Conservation (phyloP, 331 rosid species). For the Arachis monticola region DNA sequence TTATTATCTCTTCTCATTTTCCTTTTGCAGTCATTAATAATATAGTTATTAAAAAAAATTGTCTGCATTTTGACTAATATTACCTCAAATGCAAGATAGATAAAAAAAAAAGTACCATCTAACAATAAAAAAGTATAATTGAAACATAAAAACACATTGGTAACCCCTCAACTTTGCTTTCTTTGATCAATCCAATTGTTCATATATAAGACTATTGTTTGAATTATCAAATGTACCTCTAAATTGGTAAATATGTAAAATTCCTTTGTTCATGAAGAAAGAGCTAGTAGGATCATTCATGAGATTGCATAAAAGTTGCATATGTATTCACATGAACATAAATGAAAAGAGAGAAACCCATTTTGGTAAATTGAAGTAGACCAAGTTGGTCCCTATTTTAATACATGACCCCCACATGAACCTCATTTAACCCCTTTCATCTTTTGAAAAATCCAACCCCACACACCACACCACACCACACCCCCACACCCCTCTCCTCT, state of each 20-base stretch:
- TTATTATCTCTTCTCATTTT: no score
- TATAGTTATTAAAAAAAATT: no score
- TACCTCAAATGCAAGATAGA: no score
- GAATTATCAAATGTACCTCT: neutral
- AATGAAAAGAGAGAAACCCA: neutral
- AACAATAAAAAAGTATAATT: no score
- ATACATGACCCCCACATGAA: slow-evolving; percentile 55
- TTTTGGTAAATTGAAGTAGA: slow-evolving; percentile 37
- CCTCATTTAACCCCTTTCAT: slow-evolving; percentile 34
- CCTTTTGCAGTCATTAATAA: no score
- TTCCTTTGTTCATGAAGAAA: slow-evolving; percentile 12
- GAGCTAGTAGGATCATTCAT: neutral
- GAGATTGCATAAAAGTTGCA: slow-evolving; percentile 30
- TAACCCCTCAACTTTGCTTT: no score
- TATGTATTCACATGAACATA: slow-evolving; percentile 1
- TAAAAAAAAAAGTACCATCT: no score
- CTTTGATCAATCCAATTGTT: no score
- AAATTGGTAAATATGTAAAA: neutral
- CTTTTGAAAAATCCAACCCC: slow-evolving; percentile 44
- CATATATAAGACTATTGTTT: no score
- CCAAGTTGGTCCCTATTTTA: slow-evolving; percentile 51
- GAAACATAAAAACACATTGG: no score
- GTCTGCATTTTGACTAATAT: no score
- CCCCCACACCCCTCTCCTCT: neutral
- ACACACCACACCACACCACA: neutral